A percentile compares a stretch with the other conserved stretches of the same genome.
These are phyloP conservation scores for Calonectria honghensis DNA, from an alignment of 2,329 filamentous ascomycete species.

Conservation along the genomic window DNA sequence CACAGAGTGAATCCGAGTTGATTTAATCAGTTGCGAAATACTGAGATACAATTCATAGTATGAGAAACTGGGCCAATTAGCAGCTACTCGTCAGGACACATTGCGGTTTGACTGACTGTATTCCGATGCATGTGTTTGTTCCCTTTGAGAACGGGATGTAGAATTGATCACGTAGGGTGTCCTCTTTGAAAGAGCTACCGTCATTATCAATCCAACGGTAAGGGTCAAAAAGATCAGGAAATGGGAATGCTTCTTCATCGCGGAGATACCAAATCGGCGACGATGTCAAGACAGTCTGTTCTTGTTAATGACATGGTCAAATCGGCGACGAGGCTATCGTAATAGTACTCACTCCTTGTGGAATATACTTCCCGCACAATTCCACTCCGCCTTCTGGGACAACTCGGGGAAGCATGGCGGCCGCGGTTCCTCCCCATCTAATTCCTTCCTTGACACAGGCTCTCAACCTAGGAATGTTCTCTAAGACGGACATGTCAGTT, in stretches of 20 bases:
- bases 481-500: constrained; percentile 50
- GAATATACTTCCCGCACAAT: constrained; percentile 49
- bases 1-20: neutral
- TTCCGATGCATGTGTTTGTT: constrained; percentile 54
- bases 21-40: constrained; percentile 36
- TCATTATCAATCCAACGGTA: constrained; percentile 52
- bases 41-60: constrained; percentile 46
- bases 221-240: constrained; percentile 51
- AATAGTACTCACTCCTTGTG: constrained; percentile 46
- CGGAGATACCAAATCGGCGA: constrained; percentile 57
- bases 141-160: constrained; percentile 57
- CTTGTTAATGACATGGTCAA: neutral
- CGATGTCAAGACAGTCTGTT: constrained; percentile 53
- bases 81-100: neutral
- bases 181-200: constrained; percentile 31
- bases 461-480: constrained; percentile 48
- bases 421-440: constrained; percentile 53
- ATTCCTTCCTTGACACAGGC: constrained; percentile 56
- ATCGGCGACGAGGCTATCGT: too few relatives aligned
- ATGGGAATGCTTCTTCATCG: constrained; percentile 53
- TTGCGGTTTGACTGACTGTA: constrained; percentile 48
- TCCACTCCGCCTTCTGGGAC: constrained; percentile 51
- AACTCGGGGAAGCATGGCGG: constrained; percentile 55
- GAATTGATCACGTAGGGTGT: constrained; percentile 51
- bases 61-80: constrained; percentile 35